Percentiles rank a stretch among this genome's conserved stretches.
phyloP scores from a whole-genome alignment of 257 asterid species.

The Capsicum pubescens region DNA sequence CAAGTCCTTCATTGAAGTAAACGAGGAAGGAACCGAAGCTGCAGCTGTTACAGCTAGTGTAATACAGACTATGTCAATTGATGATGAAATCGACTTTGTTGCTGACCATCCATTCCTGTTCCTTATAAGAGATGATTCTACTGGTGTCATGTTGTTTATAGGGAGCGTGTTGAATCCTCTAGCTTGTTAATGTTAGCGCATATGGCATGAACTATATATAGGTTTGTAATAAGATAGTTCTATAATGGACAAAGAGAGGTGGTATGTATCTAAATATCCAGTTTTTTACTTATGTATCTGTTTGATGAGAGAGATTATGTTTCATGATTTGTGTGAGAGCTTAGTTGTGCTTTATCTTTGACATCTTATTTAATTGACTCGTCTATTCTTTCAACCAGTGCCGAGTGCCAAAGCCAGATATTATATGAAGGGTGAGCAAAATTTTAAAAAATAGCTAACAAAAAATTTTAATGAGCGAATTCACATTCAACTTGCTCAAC shows the following conservation, averaged over 20 bases:
- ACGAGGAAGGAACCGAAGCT: conserved; percentile 50
- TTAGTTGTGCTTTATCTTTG: background rate
- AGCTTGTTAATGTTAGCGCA: background rate
- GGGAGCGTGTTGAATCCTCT: conserved; percentile 57
- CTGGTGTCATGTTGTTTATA: conserved; percentile 58
- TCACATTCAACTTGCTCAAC: no score
- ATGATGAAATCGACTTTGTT: conserved; percentile 51
- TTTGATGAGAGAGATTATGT: background rate
- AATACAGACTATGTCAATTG: background rate
- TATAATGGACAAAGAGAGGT: background rate
- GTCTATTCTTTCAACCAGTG: no score
- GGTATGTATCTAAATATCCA: background rate
- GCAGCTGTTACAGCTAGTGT: conserved; percentile 40
- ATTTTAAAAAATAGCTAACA: no score
- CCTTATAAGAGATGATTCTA: conserved; percentile 51
- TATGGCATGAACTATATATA: background rate
- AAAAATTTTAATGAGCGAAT: no score
- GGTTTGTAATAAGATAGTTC: background rate
- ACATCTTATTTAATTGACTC: background rate
- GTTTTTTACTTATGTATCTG: background rate
- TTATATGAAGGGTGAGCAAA: no score
- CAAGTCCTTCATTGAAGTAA: conserved; percentile 33
- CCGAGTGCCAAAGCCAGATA: no score
- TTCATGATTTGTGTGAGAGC: background rate
- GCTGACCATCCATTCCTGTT: conserved; percentile 66